Evolutionary conservation across 768 basidiomycete species (phyloP).

Genomic region (Rhizopogon vesiculosus): DNA sequence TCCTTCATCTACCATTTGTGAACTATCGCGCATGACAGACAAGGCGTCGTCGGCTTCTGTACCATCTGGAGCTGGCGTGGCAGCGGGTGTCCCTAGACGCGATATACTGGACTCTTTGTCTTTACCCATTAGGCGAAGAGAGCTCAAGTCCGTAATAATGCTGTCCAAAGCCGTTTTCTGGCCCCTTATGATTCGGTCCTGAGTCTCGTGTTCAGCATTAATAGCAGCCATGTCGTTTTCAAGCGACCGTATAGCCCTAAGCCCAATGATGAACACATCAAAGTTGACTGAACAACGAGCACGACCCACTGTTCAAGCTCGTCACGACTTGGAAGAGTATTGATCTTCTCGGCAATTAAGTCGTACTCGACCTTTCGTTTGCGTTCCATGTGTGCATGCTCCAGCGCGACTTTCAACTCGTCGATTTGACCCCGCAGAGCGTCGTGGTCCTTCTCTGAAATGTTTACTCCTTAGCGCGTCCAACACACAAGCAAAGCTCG

Average conservation of each 20-base stretch:
- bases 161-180: constrained; percentile 66
- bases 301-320: constrained; percentile 72
- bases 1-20: constrained; percentile 12
- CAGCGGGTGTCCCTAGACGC: constrained; percentile 32
- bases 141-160: constrained; percentile 58
- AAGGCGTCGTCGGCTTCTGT: constrained; percentile 15
- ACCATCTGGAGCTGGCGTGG: constrained; percentile 46
- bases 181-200: constrained; percentile 57
- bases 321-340: constrained; percentile 67
- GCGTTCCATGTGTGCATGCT: constrained; percentile 74
- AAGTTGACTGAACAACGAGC: background rate
- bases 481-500: background rate
- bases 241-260: constrained; percentile 60
- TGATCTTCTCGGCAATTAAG: constrained; percentile 76
- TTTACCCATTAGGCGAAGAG: constrained; percentile 65
- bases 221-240: constrained; percentile 81
- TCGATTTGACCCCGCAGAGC: constrained; percentile 66
- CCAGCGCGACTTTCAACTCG: constrained; percentile 69
- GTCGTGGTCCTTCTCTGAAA: constrained; percentile 65
- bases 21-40: constrained; percentile 7
- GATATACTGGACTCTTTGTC: constrained; percentile 49
- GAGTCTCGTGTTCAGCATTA: constrained; percentile 67
- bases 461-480: background rate
- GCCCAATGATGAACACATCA: background rate
- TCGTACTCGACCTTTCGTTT: constrained; percentile 85